Evolutionary conservation across 331 rosid species (phyloP).

Genomic region (Erythrophleum ivorense): DNA sequence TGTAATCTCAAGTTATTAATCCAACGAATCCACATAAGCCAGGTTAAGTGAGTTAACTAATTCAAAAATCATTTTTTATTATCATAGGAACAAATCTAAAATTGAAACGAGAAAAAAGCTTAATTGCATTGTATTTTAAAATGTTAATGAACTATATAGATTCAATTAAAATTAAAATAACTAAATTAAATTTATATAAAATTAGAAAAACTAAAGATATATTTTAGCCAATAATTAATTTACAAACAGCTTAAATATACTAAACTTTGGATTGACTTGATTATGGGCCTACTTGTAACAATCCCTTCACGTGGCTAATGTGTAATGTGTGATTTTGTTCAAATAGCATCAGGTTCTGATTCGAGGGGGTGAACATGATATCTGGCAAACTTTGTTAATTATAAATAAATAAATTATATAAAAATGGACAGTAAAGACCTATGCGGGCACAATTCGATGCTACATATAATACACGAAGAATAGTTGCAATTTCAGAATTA

Average conservation of each 20-base stretch:
- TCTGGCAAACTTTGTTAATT: background rate
- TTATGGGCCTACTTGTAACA: background rate
- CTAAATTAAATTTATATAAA: background rate
- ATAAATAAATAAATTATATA: background rate
- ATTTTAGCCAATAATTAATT: background rate
- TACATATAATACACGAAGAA: background rate
- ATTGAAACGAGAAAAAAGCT: too few species aligned
- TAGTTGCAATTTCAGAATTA: background rate
- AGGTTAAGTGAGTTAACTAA: too few species aligned
- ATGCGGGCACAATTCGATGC: background rate
- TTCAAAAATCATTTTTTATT: too few species aligned
- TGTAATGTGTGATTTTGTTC: background rate
- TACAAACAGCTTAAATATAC: background rate
- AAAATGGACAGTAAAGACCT: background rate
- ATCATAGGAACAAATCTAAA: too few species aligned
- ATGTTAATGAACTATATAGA: too few species aligned
- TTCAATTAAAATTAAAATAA: background rate
- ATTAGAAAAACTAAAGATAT: too few species aligned
- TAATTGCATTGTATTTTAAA: too few species aligned
- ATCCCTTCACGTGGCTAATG: constrained; percentile 9
- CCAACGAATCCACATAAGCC: too few species aligned
- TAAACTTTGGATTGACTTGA: background rate
- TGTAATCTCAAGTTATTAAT: too few species aligned
- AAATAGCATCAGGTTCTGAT: background rate
- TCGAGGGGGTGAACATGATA: constrained; percentile 1